Evolutionary conservation across 2,329 filamentous ascomycete species (phyloP).

Genomic region (Tolypocladium tropicale): DNA sequence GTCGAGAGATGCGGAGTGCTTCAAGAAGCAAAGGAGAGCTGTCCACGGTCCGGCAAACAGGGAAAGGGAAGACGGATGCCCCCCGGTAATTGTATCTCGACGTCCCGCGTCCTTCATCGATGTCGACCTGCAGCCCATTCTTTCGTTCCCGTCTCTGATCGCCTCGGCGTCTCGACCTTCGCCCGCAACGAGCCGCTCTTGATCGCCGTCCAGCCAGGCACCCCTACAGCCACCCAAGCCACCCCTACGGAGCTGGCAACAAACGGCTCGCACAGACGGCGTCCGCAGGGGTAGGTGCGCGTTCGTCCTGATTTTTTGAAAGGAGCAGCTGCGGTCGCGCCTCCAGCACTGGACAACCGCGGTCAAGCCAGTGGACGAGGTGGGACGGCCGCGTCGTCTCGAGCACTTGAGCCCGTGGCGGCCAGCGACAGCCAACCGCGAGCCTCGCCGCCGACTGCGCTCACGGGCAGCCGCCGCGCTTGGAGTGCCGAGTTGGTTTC

Average conservation of each 20-base stretch:
- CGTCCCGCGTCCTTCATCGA: background rate
- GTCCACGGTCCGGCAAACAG: background rate
- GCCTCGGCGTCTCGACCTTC: background rate
- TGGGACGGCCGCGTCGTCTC: background rate
- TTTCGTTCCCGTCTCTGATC: background rate
- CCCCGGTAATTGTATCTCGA: background rate
- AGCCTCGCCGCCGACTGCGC: background rate
- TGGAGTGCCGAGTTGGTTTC: background rate
- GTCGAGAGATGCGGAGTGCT: background rate
- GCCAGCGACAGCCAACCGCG: background rate
- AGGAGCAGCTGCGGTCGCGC: background rate
- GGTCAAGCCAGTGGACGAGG: background rate
- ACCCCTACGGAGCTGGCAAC: too few species aligned
- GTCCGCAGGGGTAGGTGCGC: background rate
- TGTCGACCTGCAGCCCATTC: background rate
- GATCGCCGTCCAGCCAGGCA: background rate
- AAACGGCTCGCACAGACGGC: background rate
- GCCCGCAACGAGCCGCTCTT: background rate
- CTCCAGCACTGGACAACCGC: background rate
- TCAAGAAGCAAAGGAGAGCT: background rate
- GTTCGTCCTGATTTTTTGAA: background rate
- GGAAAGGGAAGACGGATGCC: background rate
- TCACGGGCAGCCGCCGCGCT: background rate
- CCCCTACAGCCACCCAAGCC: background rate
- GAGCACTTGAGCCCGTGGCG: background rate